A percentile compares a stretch with the other conserved stretches of the same genome.
Evolutionary conservation across 2,329 filamentous ascomycete species (phyloP).

Genomic region (Colletotrichum lupini): DNA sequence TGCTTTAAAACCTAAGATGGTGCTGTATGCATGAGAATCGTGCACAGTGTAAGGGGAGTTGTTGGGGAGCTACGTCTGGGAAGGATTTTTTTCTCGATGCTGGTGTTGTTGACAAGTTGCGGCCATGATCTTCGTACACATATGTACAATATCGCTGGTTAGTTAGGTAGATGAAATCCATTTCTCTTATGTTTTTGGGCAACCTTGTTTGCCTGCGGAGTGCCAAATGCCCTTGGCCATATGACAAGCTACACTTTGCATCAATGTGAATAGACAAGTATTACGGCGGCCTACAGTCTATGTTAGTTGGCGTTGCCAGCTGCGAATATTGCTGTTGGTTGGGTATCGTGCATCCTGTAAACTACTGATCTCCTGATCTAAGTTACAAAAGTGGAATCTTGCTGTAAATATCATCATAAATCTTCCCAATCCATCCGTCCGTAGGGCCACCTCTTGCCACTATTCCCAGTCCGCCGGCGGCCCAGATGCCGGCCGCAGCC

Average conservation of each 20-base stretch:
- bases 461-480: conserved; percentile 82
- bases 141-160: neutral
- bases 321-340: neutral
- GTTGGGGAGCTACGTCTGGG: neutral
- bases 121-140: neutral
- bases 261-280: too few species aligned
- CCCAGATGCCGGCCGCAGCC: conserved; percentile 75
- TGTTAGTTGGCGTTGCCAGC: neutral
- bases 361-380: neutral
- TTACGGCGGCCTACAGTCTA: too few species aligned
- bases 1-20: neutral
- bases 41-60: neutral
- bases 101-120: neutral
- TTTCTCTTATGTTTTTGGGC: neutral
- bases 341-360: neutral
- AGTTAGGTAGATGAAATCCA: neutral
- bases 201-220: too few species aligned
- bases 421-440: conserved; percentile 81
- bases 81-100: neutral
- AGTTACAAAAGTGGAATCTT: conserved; percentile 37
- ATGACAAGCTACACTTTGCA: neutral
- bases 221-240: neutral
- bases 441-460: conserved; percentile 78
- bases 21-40: neutral
- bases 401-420: conserved; percentile 80